Evolutionary conservation across 2,329 filamentous ascomycete genomes (phyloP).

Genomic region (Metarhizium album): DNA sequence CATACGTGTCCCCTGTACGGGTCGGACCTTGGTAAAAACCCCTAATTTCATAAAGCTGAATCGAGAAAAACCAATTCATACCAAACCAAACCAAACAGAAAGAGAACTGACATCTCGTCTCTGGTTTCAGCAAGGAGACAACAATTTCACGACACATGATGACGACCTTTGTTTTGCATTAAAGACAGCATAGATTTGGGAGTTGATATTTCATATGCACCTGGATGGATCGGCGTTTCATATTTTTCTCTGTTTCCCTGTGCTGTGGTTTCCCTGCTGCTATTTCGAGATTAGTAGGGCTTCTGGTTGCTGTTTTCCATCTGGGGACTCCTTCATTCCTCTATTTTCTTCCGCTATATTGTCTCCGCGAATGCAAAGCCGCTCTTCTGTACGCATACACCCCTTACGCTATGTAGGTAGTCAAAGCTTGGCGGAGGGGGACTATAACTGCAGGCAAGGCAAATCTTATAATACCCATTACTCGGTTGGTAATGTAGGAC

Average conservation of each 20-base stretch:
- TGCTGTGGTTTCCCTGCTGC: background rate
- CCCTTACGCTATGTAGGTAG: slow-evolving; percentile 2
- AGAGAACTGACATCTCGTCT: slow-evolving; percentile 1
- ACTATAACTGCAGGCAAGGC: background rate
- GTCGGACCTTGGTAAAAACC: slow-evolving; percentile 48
- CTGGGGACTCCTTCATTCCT: background rate
- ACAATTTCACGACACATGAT: slow-evolving; percentile 16
- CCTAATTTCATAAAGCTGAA: too few relatives aligned
- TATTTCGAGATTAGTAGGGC: background rate
- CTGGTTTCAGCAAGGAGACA: slow-evolving; percentile 13
- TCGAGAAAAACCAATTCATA: too few relatives aligned
- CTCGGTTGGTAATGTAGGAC: background rate
- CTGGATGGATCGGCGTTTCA: slow-evolving; percentile 24
- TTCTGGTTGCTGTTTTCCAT: background rate
- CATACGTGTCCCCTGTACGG: slow-evolving; percentile 47
- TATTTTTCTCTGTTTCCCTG: slow-evolving; percentile 3
- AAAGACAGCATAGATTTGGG: slow-evolving; percentile 26
- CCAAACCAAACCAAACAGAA: background rate
- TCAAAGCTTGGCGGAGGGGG: background rate
- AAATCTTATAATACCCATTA: background rate
- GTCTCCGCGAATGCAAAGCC: background rate
- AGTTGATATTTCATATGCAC: slow-evolving; percentile 17
- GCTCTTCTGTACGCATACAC: background rate
- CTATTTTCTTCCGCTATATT: background rate
- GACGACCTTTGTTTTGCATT: slow-evolving; percentile 22